Conservation (phyloP, 2,329 filamentous ascomycete species). For the Aspergillus aculeatinus region DNA sequence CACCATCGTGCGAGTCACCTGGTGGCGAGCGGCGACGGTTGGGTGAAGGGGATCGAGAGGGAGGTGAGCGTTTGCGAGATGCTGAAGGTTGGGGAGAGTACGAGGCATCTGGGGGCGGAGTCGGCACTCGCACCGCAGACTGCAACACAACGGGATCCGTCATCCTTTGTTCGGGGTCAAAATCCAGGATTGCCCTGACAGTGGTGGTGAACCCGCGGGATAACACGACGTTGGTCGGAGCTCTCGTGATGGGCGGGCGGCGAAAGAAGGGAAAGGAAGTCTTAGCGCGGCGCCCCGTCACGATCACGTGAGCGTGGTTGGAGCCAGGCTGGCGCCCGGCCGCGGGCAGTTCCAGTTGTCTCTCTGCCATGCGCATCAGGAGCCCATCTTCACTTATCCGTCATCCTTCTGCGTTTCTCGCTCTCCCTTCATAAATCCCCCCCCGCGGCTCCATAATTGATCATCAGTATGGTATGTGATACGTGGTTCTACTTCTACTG, state of each 20-base stretch:
- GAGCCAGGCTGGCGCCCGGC: conserved; percentile 21
- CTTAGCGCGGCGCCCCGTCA: conserved; percentile 15
- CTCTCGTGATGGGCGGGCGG: conserved; percentile 11
- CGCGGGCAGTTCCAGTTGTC: conserved; percentile 2
- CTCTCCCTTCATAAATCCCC: neutral
- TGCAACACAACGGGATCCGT: conserved; percentile 50
- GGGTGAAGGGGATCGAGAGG: conserved; percentile 54
- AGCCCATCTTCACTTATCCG: neutral
- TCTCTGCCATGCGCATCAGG: conserved; percentile 1
- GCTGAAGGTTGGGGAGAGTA: conserved; percentile 49
- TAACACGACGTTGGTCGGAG: conserved; percentile 11
- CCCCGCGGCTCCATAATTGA: neutral
- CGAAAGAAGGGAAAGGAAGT: conserved; percentile 24
- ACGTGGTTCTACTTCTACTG: neutral
- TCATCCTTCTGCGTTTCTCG: neutral
- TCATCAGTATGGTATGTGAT: conserved; percentile 29
- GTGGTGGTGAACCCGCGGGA: conserved; percentile 11
- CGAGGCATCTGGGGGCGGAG: conserved; percentile 52
- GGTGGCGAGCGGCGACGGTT: conserved; percentile 51
- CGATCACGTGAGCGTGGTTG: conserved; percentile 18
- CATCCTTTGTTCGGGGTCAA: conserved; percentile 31
- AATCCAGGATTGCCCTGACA: conserved; percentile 10
- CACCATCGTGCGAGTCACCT: conserved; percentile 32
- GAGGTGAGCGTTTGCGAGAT: conserved; percentile 58
- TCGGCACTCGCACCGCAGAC: conserved; percentile 60